Base-by-base conservation (phyloP, 768 basidiomycete genomes). In the Ephemerocybe angulata region DNA sequence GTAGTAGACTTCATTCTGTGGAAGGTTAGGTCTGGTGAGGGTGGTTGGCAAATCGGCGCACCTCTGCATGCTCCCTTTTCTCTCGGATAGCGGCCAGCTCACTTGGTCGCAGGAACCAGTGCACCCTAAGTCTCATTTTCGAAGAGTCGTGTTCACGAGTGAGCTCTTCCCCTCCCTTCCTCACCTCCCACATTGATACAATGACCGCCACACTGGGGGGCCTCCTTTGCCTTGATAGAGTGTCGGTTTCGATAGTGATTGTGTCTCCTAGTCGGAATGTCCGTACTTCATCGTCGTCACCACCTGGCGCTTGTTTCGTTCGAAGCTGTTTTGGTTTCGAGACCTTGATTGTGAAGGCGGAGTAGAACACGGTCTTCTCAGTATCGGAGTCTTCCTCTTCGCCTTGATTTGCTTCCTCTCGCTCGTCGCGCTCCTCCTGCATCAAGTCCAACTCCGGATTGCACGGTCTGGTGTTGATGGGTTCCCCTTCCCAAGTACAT, bases 1-100 rank as follows among this genome's bases (percentile, higher is more conserved):
- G 48, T 86, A 87, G 61, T 88, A 90, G 6, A 91, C 77, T 67
- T 92, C 90, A 59, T 88, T 87, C 90, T 91, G 58, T 12, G 11
- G 1, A n/a, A 57, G 12, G 53, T 28, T 50, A 31, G 19, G 25
- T 42, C 31, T 46, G 50, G 21, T 3, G 21, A 40, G 56, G 8
- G 30, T 46, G 7, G 42, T 27, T 41, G 29, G 43, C 50, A 19
- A 38, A 2, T 30, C 53, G 19, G 63, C 77, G 44, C 53, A 89
- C 89, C 69, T 85, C 77, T 42, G 71, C 62, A 64, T 85, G 79
- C 17, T 82, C 79, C 40, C 88, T 76, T 58, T 80, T 79, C 1
- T 81, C 82, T 12, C 88, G 76, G 50, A 84, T 70, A 24, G 70
- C 69, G 6, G 88, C 78, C 55, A 90, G 70, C 64, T 91, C 83